These are phyloP conservation scores for Malassezia psittaci DNA, from an alignment of 1,284 basidiomycete species.

Conservation along the genomic window DNA sequence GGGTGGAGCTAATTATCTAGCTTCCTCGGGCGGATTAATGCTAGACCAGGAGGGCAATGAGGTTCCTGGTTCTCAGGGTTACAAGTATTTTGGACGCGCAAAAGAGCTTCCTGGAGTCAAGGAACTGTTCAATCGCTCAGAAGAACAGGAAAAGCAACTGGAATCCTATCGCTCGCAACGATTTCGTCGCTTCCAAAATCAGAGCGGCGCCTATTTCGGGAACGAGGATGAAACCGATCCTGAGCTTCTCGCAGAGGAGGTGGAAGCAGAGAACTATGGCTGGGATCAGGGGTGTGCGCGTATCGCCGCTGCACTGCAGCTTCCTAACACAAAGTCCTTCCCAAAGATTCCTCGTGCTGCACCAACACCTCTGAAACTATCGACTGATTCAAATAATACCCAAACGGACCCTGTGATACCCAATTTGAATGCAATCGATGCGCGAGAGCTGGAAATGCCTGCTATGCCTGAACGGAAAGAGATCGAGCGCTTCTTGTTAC, in stretches of 20 bases:
- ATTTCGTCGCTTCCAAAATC: constrained; percentile 80
- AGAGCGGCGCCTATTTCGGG: constrained; percentile 80
- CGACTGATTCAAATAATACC: constrained; percentile 53
- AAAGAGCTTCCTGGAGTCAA: constrained; percentile 91
- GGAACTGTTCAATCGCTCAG: constrained; percentile 73
- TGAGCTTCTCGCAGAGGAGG: constrained; percentile 53
- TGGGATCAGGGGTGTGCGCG: constrained; percentile 63
- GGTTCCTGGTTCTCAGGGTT: constrained; percentile 91
- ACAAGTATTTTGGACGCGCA: constrained; percentile 98
- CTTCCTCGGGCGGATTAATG: constrained; percentile 68
- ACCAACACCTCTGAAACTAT: constrained; percentile 50
- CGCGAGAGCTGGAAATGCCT: constrained; percentile 15
- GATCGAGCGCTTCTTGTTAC: constrained; percentile 13
- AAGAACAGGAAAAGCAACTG: constrained; percentile 66
- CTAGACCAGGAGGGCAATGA: constrained; percentile 81
- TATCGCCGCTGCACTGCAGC: constrained; percentile 38
- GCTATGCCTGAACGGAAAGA: constrained; percentile 9
- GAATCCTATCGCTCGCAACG: constrained; percentile 60
- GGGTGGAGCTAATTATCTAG: constrained; percentile 89
- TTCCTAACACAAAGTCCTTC: neutral
- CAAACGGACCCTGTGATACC: neutral
- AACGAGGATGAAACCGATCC: constrained; percentile 76
- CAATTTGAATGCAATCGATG: constrained; percentile 6
- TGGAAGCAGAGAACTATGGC: constrained; percentile 49
- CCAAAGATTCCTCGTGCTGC: constrained; percentile 4